A percentile compares a stretch with the other conserved stretches of the same genome.
phyloP scores from a whole-genome alignment of 179 eudicot species.

The Vitellaria paradoxa region DNA sequence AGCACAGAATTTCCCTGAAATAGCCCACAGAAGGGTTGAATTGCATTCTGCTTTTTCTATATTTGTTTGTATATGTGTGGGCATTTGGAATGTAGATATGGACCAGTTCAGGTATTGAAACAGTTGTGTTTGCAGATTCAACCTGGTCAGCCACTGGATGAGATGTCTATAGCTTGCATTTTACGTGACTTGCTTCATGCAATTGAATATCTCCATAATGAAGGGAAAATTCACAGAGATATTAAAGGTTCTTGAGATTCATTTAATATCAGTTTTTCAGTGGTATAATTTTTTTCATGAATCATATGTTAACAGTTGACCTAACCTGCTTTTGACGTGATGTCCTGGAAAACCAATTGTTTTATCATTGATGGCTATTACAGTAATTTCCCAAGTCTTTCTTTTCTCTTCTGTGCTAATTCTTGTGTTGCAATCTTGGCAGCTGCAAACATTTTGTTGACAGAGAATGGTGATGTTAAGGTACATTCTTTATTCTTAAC shows the following conservation, averaged over 20 bases:
- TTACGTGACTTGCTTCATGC: constrained; percentile 94
- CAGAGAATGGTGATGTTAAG: constrained; percentile 98
- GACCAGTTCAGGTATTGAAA: no score
- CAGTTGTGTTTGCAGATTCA: constrained; percentile 62
- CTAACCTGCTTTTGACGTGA: neutral
- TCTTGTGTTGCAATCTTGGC: constrained; percentile 35
- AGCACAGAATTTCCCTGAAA: neutral
- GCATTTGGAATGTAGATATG: neutral
- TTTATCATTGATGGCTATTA: neutral
- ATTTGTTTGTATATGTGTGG: neutral
- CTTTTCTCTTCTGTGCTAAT: constrained; percentile 10
- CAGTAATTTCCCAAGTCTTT: neutral
- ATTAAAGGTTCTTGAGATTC: constrained; percentile 59
- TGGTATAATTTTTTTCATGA: neutral
- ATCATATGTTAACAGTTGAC: neutral
- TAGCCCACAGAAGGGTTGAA: no score
- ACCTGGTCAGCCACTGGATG: constrained; percentile 93
- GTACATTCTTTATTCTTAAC: constrained; percentile 30
- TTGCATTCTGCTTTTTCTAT: neutral
- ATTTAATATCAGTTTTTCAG: neutral
- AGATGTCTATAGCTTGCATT: constrained; percentile 86
- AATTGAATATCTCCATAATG: constrained; percentile 87
- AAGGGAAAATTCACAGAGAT: constrained; percentile 97
- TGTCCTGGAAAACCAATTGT: neutral
- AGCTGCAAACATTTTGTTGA: constrained; percentile 94